A percentile compares a stretch with the other conserved stretches of the same genome.
These are phyloP conservation scores for Ascochyta pisi DNA, from an alignment of 2,329 filamentous ascomycete genomes.

Conservation along the genomic window DNA sequence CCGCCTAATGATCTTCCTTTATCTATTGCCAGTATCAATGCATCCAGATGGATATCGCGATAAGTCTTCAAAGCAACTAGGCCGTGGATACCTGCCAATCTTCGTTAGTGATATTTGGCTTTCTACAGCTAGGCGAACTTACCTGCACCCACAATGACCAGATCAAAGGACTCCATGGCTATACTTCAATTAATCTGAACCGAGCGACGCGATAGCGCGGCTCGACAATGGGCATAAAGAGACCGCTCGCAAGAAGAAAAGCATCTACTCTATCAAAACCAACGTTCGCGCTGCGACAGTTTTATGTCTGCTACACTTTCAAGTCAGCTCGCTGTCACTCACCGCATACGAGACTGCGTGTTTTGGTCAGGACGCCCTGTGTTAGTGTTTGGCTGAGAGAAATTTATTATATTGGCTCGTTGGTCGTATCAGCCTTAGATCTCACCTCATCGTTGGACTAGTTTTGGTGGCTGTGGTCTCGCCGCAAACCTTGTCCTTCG, in stretches of 20 bases:
- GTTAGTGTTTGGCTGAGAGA: constrained; percentile 2
- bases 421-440: background rate
- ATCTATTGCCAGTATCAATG: constrained; percentile 55
- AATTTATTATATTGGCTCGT: background rate
- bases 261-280: background rate
- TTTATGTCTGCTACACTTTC: background rate
- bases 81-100: constrained; percentile 47
- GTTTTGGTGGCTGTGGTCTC: constrained; percentile 2
- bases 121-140: background rate
- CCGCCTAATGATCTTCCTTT: constrained; percentile 50
- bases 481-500: background rate
- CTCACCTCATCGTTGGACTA: background rate
- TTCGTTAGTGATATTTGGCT: background rate
- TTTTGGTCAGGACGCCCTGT: background rate
- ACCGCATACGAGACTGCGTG: background rate
- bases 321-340: background rate
- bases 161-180: constrained; percentile 21
- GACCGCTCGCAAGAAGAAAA: background rate
- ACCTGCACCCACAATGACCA: constrained; percentile 43
- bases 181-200: background rate
- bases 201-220: background rate
- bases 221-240: background rate
- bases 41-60: constrained; percentile 51
- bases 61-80: constrained; percentile 55
- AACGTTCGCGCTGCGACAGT: background rate